These are phyloP conservation scores for Lentinula boryana DNA, from an alignment of 768 basidiomycete genomes.

Conservation along the genomic window DNA sequence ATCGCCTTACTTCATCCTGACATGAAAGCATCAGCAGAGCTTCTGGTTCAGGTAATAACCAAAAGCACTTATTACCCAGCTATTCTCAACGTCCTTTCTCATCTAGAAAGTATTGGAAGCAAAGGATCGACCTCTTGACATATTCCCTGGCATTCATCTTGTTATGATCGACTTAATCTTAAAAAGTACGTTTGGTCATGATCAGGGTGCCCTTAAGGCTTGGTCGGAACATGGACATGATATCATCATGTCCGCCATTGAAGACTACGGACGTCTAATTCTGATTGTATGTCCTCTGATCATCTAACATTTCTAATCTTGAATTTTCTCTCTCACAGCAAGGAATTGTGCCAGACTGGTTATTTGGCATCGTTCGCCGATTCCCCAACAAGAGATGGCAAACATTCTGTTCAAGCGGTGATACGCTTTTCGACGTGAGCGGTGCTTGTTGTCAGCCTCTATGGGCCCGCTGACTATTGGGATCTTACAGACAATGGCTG, in stretches of 20 bases:
- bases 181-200: slow-evolving; percentile 63
- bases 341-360: slow-evolving; percentile 60
- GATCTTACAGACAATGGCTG: slow-evolving; percentile 52
- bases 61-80: not conserved
- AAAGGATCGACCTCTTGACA: slow-evolving; percentile 53
- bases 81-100: slow-evolving; percentile 13
- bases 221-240: slow-evolving; percentile 64
- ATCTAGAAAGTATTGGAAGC: slow-evolving; percentile 51
- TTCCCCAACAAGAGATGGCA: slow-evolving; percentile 66
- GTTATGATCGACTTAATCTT: slow-evolving; percentile 72
- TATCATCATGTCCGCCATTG: slow-evolving; percentile 68
- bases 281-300: slow-evolving; percentile 41
- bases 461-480: not conserved
- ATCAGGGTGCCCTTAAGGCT: slow-evolving; percentile 62
- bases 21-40: slow-evolving; percentile 53
- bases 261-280: slow-evolving; percentile 75
- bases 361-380: slow-evolving; percentile 66
- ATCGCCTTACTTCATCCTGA: slow-evolving; percentile 66
- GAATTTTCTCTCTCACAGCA: slow-evolving; percentile 34
- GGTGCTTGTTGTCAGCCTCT: not conserved
- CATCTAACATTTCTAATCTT: slow-evolving; percentile 5
- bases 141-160: slow-evolving; percentile 67
- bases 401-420: slow-evolving; percentile 74
- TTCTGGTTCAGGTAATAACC: slow-evolving; percentile 53
- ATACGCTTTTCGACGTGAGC: slow-evolving; percentile 11